Evolutionary conservation across 352 stramenopile genomes (phyloP), one percentile per base, ranked within the genome.

Genomic region (Phytophthora cactorum): DNA sequence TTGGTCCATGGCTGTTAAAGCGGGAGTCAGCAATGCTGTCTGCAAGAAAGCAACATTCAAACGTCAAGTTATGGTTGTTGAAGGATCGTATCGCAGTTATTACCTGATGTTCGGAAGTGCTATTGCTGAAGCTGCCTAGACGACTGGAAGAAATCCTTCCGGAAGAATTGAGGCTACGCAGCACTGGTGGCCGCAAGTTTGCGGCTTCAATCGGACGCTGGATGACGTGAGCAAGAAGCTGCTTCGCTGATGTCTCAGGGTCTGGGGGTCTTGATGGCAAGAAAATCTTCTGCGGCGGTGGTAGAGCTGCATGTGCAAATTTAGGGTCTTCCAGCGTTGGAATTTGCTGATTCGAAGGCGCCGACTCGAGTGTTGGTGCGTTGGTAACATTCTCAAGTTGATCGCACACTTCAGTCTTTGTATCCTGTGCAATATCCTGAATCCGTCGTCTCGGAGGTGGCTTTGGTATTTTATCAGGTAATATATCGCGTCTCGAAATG

Each of bases 401-500:
- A 25, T 50, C 36, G 38, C 17, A 3, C 8, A 38, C 29, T 52
- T 36, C 55, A 14, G 25, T 49, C 58, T 52, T 66, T 58, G 36
- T 38, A 58, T 47, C 22, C 25, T 32, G 53, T 58, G 60, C 0
- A 28, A 17, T 39, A 29, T 52, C 44, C 9, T 17, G 52, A 28
- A 54, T 62, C 28, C 52, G 68, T 52, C 51, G 55, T 31, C 57
- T 32, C 45, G 39, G 52, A 15, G 62, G 29, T 12, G 67, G 46
- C 7, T 56, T 63, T 1, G 73, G 70, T 28, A 84, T 49, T 50
- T 86, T 84, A 2, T 88, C 79, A 1, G 79, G 82, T 22, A 90
- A 61, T n/a, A 90, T 64, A 31, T 90, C 82, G 28, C 81, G 70
- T 15, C 72, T 74, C n/a, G 79, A 79, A 29, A 90, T 73, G 43